Evolutionary conservation across 495 filamentous ascomycete species (phyloP), one percentile per base, ranked within the genome.

Genomic region (Lasiosphaeria miniovina): DNA sequence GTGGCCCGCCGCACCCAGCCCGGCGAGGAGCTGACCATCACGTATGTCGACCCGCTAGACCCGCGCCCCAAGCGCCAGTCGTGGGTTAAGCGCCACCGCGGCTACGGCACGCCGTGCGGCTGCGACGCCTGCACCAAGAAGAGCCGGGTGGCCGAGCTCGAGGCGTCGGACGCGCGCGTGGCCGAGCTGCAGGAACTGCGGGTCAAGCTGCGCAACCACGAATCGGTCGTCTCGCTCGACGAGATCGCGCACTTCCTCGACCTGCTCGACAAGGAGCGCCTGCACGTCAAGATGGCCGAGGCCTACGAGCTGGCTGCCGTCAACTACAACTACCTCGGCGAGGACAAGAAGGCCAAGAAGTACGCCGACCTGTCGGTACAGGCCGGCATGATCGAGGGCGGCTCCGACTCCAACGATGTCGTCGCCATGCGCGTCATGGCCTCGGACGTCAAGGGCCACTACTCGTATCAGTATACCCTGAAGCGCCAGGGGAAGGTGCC

Each of bases 271-370:
- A 32, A 66, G 52, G 74, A 76, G 54, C 40, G 56, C 50, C 56
- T 76, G 46, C 57, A 73, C 0, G 55, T 50, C 3, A 61, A 60
- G 49, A 41, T 74, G n/a, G 59, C 66, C 4, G 71, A 71, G 36
- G 63, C 68, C 6, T 75, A 75, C 54, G 69, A 71, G 59, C 49
- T 73, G 40, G 74, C 72, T 7, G 74, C 74, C 49, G 49, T 69
- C n/a, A 76, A 76, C 55, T 76, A 74, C 54, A 75, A 75, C 55
- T 66, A 70, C 17, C 43, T 73, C 0, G 71, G 71, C 3, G 31
- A 59, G n/a, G 61, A 64, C 15, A 55, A 33, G 34, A 54, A 58
- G 60, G 69, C 71, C 0, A 64, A 63, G 53, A 65, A 66, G 59
- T 66, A 68, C 46, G 71, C 69, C 14, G 57, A 65, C 15, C 45